phyloP scores from a whole-genome alignment of 306 rosid genomes.

The Alnus rubra region DNA sequence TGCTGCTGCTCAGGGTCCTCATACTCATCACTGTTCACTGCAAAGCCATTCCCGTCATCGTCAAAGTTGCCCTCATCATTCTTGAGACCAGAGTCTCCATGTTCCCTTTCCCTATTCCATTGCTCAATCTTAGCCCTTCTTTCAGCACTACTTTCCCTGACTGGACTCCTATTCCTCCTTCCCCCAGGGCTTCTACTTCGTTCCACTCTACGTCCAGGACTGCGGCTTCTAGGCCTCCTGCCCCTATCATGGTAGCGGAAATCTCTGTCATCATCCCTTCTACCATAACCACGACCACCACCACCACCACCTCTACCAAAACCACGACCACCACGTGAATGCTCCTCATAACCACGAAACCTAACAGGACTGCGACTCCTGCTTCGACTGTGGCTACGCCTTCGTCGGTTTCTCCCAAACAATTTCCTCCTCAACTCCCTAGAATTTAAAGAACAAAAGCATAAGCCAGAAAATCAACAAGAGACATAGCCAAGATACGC shows the following conservation, averaged over 20 bases:
- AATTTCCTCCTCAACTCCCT: slow-evolving; percentile 89
- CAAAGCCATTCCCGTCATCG: slow-evolving; percentile 40
- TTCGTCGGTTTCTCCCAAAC: slow-evolving; percentile 80
- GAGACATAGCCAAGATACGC: not conserved
- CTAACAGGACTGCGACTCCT: slow-evolving; percentile 88
- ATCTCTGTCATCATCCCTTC: slow-evolving; percentile 80
- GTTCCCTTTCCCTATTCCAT: slow-evolving; percentile 91
- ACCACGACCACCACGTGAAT: slow-evolving; percentile 64
- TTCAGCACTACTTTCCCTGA: slow-evolving; percentile 88
- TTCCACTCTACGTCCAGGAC: slow-evolving; percentile 79
- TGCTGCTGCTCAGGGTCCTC: slow-evolving; percentile 47
- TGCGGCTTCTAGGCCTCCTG: slow-evolving; percentile 88
- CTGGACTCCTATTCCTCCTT: slow-evolving; percentile 68
- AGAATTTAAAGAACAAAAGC: slow-evolving; percentile 11
- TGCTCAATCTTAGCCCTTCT: slow-evolving; percentile 96
- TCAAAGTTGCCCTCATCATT: slow-evolving; percentile 38
- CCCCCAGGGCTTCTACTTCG: slow-evolving; percentile 86
- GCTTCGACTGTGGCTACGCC: slow-evolving; percentile 70
- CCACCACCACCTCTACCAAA: slow-evolving; percentile 60
- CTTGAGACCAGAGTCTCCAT: slow-evolving; percentile 42
- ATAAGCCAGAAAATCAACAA: not conserved
- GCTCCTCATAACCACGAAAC: slow-evolving; percentile 73
- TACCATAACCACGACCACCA: slow-evolving; percentile 60
- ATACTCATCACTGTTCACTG: slow-evolving; percentile 49
- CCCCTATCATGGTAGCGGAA: slow-evolving; percentile 60